Evolutionary conservation across 2,329 filamentous ascomycete genomes (phyloP).

Genomic region (Xylariales sp.): DNA sequence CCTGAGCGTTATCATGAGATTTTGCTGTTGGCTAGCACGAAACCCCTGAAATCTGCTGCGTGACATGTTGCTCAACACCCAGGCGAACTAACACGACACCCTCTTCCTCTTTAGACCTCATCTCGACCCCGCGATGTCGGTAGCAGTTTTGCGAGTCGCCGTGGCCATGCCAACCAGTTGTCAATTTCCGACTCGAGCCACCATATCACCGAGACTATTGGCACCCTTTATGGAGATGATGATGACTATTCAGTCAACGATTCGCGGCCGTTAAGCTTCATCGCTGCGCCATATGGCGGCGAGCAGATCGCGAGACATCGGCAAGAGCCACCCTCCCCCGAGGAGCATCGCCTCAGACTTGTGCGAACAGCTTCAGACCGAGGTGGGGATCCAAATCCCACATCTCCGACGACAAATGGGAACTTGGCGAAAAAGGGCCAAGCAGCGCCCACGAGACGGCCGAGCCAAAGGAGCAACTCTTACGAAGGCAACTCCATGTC

Average conservation of each 20-base stretch:
- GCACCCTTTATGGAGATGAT: conserved; percentile 80
- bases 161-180: conserved; percentile 53
- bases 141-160: conserved; percentile 53
- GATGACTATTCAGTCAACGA: conserved; percentile 49
- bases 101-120: too few relatives aligned
- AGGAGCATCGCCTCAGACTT: conserved; percentile 35
- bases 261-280: conserved; percentile 69
- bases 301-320: conserved; percentile 40
- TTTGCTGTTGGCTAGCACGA: too few relatives aligned
- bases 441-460: conserved; percentile 32
- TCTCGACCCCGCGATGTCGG: conserved; percentile 53
- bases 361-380: conserved; percentile 44
- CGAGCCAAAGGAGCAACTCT: conserved; percentile 35
- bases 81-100: too few relatives aligned
- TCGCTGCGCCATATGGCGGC: conserved; percentile 53
- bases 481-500: conserved; percentile 31
- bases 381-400: conserved; percentile 20
- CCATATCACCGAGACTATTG: conserved; percentile 92
- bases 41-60: too few relatives aligned
- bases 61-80: too few relatives aligned
- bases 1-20: neutral
- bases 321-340: conserved; percentile 25
- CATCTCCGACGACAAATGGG: conserved; percentile 14
- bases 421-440: conserved; percentile 38
- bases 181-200: conserved; percentile 84